These are phyloP conservation scores for Wickerhamiella infanticola DNA, from an alignment of 1,139 yeast genomes.

Conservation along the genomic window DNA sequence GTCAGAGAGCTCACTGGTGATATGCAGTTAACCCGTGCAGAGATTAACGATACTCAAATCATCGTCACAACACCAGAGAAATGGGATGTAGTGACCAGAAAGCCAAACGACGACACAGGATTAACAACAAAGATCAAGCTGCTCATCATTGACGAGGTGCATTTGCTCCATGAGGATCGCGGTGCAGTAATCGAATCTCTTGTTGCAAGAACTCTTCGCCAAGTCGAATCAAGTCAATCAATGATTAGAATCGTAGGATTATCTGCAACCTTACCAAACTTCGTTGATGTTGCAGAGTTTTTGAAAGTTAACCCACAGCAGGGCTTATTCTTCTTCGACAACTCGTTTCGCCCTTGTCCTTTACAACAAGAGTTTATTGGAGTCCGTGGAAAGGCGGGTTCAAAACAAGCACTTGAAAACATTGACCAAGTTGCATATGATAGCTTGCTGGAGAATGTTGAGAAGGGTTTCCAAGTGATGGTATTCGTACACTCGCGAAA, in stretches of 20 bases:
- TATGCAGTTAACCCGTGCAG: conserved; percentile 80
- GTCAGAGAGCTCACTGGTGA: conserved; percentile 94
- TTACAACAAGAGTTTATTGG: conserved; percentile 79
- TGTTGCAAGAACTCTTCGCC: conserved; percentile 88
- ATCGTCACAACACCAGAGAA: conserved; percentile 96
- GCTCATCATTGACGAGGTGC: conserved; percentile 90
- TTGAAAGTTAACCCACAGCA: conserved; percentile 76
- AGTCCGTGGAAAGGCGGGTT: conserved; percentile 70
- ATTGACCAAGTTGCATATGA: conserved; percentile 67
- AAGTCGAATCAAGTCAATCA: conserved; percentile 83
- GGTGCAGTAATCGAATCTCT: conserved; percentile 95
- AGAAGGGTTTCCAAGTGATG: conserved; percentile 81
- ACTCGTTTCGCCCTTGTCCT: conserved; percentile 88
- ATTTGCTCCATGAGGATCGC: conserved; percentile 89
- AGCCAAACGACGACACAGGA: conserved; percentile 72
- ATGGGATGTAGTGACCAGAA: conserved; percentile 97
- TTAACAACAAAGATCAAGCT: conserved; percentile 72
- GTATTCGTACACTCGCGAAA: conserved; percentile 91
- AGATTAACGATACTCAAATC: conserved; percentile 71
- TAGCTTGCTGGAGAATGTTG: conserved; percentile 51
- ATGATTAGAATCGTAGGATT: conserved; percentile 94
- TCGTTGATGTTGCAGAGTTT: conserved; percentile 88
- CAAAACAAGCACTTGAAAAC: conserved; percentile 54
- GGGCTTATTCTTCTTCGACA: conserved; percentile 91
- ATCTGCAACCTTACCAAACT: conserved; percentile 92